Evolutionary conservation across 371 early-diverging fungal species (phyloP), one percentile per base, ranked within the genome.

Genomic region (Syncephalastrum monosporum): DNA sequence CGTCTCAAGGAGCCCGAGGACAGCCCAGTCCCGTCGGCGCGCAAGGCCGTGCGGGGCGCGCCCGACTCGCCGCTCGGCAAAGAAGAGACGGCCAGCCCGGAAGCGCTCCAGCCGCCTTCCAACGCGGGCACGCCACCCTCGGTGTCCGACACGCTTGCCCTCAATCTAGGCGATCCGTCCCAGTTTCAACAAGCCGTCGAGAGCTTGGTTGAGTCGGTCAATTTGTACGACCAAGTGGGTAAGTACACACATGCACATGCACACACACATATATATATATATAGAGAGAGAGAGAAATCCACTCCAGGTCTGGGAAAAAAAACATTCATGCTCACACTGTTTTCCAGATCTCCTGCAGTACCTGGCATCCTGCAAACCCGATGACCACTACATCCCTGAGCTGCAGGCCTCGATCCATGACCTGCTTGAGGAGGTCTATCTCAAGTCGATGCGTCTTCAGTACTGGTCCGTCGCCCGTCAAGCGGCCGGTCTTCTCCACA

Each of bases 381-480:
- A 79, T 13, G 83, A 82, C 33, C 81, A 72, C 58, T 71, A 69
- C 21, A 69, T 91, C 44, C 63, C 65, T 19, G 65, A 69, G 7
- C 46, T 83, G 16, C 73, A 77, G 47, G 85, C 87, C 16, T 84
- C 88, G 0, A 74, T 93, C 23, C 61, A 74, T 17, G 75, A 77
- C 4, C 56, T 94, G 19, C 57, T 94, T 12, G 91, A 92, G 62
- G 93, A 94, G 58, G 86, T 93, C 12, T 94, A 93, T 65, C 67
- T 80, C 51, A 90, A 91, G 63, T 87, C 92, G 3, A 78, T 87
- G 67, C 78, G 80, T 46, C 65, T 87, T 48, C 85, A 86, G 57
- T 78, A 88, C 33, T 94, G 93, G 93, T 81, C 82, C 16, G 82
- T 92, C 50, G 91, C 90, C n/a, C 85, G 95, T 33, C 90, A 91